Conservation (phyloP, 1,284 basidiomycete genomes). For the Pseudozyma thailandica region DNA sequence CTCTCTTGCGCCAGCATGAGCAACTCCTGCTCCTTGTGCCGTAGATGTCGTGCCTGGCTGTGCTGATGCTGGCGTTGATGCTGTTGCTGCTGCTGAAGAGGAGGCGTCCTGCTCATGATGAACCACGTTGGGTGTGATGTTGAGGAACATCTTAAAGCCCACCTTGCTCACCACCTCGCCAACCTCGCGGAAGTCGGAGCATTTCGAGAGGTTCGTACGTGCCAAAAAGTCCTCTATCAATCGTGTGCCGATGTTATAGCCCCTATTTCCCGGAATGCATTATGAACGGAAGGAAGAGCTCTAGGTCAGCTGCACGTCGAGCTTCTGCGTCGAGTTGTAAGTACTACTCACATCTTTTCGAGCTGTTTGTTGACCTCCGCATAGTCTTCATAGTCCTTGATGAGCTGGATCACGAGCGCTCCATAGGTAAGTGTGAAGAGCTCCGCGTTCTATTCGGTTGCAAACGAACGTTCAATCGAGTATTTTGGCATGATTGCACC, state of each 20-base stretch:
- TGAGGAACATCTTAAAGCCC: constrained; percentile 98
- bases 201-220: constrained; percentile 76
- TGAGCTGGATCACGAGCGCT: constrained; percentile 94
- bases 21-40: constrained; percentile 7
- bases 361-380: constrained; percentile 78
- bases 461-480: too few relatives aligned
- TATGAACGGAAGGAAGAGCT: neutral
- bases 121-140: constrained; percentile 85
- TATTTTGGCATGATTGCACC: too few relatives aligned
- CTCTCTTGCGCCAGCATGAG: constrained; percentile 56
- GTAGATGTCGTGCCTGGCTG: constrained; percentile 13
- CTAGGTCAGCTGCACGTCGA: too few relatives aligned
- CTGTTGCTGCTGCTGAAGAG: constrained; percentile 16
- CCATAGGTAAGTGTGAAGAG: constrained; percentile 97
- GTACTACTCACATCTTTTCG: constrained; percentile 75
- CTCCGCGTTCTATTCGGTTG: constrained; percentile 79
- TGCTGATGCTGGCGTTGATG: constrained; percentile 13
- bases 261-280: constrained; percentile 74
- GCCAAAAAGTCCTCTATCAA: constrained; percentile 98
- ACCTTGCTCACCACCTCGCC: constrained; percentile 73
- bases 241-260: constrained; percentile 95
- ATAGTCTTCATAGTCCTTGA: constrained; percentile 99
- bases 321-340: too few relatives aligned
- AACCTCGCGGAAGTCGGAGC: constrained; percentile 89
- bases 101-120: constrained; percentile 71